Evolutionary conservation across 1,284 basidiomycete species (phyloP).

Genomic region (Mycosarcoma mackinlayi): DNA sequence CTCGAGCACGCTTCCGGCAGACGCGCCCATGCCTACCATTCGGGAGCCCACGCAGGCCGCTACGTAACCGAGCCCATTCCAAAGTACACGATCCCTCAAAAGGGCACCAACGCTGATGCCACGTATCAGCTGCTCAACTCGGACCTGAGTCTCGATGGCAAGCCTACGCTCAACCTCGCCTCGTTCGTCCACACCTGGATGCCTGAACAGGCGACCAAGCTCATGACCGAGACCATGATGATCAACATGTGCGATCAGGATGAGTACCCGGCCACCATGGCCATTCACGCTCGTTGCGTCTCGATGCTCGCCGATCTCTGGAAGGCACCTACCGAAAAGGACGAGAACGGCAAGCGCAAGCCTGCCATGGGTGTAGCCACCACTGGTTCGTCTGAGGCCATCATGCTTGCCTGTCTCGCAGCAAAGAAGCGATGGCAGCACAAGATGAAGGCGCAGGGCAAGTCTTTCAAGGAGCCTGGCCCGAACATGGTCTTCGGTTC

Average conservation of each 20-base stretch:
- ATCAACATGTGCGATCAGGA: conserved; percentile 83
- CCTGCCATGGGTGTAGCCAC: conserved; percentile 77
- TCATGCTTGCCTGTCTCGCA: conserved; percentile 90
- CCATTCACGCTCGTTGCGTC: conserved; percentile 71
- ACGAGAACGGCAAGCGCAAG: conserved; percentile 47
- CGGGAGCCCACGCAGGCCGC: conserved; percentile 53
- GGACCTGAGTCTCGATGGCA: conserved; percentile 76
- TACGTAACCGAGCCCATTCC: conserved; percentile 66
- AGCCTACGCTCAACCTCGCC: conserved; percentile 83
- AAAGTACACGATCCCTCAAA: conserved; percentile 69
- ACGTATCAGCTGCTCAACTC: conserved; percentile 81
- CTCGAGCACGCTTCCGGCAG: conserved; percentile 39
- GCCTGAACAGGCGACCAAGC: conserved; percentile 70
- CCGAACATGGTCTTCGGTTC: conserved; percentile 82
- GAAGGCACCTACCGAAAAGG: conserved; percentile 74
- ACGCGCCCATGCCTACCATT: conserved; percentile 25
- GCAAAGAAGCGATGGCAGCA: conserved; percentile 96
- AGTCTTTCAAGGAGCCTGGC: conserved; percentile 67
- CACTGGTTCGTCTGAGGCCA: conserved; percentile 88
- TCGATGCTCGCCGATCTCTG: conserved; percentile 91
- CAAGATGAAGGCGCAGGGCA: conserved; percentile 82
- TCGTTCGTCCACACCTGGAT: conserved; percentile 73
- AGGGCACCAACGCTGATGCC: conserved; percentile 69
- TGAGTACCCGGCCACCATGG: conserved; percentile 78
- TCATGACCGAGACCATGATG: conserved; percentile 75